Base-by-base conservation (phyloP, 441 rosid genomes). In the Adansonia grandidieri region DNA sequence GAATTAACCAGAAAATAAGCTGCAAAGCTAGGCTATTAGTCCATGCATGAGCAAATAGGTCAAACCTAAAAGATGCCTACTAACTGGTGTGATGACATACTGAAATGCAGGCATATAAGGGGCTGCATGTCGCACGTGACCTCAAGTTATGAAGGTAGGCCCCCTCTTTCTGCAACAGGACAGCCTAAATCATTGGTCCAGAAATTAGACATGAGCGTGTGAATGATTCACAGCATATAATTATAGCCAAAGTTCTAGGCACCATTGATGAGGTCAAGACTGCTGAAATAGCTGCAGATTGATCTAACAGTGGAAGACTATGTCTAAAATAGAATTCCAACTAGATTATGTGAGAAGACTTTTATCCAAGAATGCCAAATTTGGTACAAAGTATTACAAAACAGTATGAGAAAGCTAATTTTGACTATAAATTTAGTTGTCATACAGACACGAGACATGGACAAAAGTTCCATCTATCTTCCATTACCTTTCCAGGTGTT, bases 401-500 rank as follows among this genome's bases (percentile, higher is more conserved):
- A 51, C 17, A 19, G 37, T 13, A 64, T n/a, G 42, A 74, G 24
- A 50, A 58, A n/a, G 22, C 61, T 20, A 53, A 53, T 40, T 20
- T 22, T 37, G 61, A 37, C 19, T 11, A 19, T 9, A 22, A 10
- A 62, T 37, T 15, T 22, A 53, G 54, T 48, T 77, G 17, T 58
- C 44, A 37, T 47, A 60, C 20, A 80, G 37, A 19, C 40, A 54
- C 75, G 50, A 71, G 24, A 66, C 5, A 74, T 50, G 63, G 45
- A 67, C 71, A 72, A 6, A 22, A 61, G 78, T 77, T 67, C 69
- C 22, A 62, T 68, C 76, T 45, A 77, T 7, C 66, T 61, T 51
- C 68, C 54, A 77, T 79, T 84, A 82, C 99, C 99, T 92, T 92
- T 89, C 98, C 98, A 82, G 99, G 97, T 37, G 93, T 89, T 82